These are phyloP conservation scores for Spatholobus suberectus DNA, from an alignment of 306 rosid genomes.

Conservation along the genomic window DNA sequence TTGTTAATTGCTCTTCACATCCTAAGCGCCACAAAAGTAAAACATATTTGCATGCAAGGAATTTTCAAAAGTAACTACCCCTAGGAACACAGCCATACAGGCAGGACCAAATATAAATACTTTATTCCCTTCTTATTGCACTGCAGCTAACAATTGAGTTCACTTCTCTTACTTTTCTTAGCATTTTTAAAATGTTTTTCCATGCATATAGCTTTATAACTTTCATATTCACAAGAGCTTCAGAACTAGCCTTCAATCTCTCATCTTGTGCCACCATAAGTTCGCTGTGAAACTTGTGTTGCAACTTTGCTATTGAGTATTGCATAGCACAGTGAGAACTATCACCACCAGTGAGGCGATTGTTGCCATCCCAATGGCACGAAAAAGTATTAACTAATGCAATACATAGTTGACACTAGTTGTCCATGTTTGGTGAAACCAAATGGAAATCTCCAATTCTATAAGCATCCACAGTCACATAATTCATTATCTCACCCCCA, in stretches of 20 bases:
- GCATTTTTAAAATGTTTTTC: slow-evolving; percentile 58
- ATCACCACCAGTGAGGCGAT: slow-evolving; percentile 62
- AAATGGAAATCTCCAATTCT: slow-evolving; percentile 81
- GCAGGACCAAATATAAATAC: slow-evolving; percentile 58
- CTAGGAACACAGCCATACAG: slow-evolving; percentile 37
- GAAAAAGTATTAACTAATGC: slow-evolving; percentile 52
- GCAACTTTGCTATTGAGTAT: slow-evolving; percentile 7
- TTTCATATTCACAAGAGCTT: slow-evolving; percentile 17
- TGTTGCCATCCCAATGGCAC: slow-evolving; percentile 66
- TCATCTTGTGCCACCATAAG: slow-evolving; percentile 27
- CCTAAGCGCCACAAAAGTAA: slow-evolving; percentile 14
- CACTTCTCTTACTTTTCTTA: slow-evolving; percentile 49
- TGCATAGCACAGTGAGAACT: slow-evolving; percentile 57
- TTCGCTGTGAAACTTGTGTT: neutral
- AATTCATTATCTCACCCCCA: slow-evolving; percentile 20
- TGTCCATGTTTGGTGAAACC: slow-evolving; percentile 77
- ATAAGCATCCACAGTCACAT: slow-evolving; percentile 48
- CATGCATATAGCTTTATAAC: slow-evolving; percentile 17
- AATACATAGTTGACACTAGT: slow-evolving; percentile 62
- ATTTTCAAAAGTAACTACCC: neutral
- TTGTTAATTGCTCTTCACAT: slow-evolving; percentile 5
- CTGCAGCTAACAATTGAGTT: slow-evolving; percentile 56
- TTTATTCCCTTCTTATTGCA: slow-evolving; percentile 56
- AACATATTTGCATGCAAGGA: slow-evolving; percentile 14
- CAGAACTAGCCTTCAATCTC: slow-evolving; percentile 11